Evolutionary conservation across 345 rosid genomes (phyloP), one percentile per base, ranked within the genome.

Genomic region (Eucalyptus lansdowneana): DNA sequence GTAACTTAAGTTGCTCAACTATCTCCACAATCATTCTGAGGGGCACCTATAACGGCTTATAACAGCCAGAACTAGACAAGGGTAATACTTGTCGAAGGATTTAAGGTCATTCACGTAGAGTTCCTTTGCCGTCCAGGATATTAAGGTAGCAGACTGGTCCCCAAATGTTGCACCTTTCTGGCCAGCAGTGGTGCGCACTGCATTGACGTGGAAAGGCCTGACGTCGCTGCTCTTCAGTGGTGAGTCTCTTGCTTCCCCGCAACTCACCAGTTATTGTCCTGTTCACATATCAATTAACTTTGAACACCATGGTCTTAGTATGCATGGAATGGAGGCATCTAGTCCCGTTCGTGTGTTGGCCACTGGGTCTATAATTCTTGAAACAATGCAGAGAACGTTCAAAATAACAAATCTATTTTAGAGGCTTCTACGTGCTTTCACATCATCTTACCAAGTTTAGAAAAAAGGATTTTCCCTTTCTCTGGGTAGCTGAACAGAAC

Each of bases 111-210:
- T 76, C 42, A 76, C 47, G 44, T 76, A 40, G 2, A 76, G 47
- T 76, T 76, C 85, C 47, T 76, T 25, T 4, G 27, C 85, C 47
- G 42, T 88, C 44, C 94, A 97, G 99, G 99, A 96, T 65, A 95
- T 97, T n/a, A 95, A 93, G 92, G 92, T 92, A 60, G 98, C 94
- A 47, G 99, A 97, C 93, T 97, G 99, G 99, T 93, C 99, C 86
- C 88, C 90, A 88, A 72, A 96, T 45, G 98, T 97, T 16, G 96
- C 99, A 17, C 99, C 99, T 40, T 96, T 97, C 87, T 97, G 99
- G 99, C 98, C 99, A 2, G 99, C 98, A 5, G 99, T 96, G 85
- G 92, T 96, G 80, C 93, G 92, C 86, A 95, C 99, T 0, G 98
- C 97, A 42, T 89, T 96, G 44, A 95, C 99, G 8, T 97, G 98